These are phyloP conservation scores for Phaeosphaeriaceae sp. DNA, from an alignment of 2,329 filamentous ascomycete species.

Conservation along the genomic window DNA sequence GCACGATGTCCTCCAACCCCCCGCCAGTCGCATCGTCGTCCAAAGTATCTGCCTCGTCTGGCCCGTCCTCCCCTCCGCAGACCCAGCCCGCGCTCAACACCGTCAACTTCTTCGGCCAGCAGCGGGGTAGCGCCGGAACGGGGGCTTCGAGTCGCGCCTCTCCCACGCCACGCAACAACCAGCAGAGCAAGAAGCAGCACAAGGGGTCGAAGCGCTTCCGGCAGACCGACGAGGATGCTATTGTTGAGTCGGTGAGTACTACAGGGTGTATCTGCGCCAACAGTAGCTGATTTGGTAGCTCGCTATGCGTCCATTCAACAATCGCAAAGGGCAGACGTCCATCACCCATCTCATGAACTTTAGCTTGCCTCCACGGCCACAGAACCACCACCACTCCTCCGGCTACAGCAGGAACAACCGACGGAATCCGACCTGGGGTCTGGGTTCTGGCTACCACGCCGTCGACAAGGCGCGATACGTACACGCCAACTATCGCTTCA, in stretches of 20 bases:
- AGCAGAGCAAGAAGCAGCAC: conserved; percentile 81
- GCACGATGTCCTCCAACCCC: conserved; percentile 55
- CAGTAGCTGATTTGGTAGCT: conserved; percentile 51
- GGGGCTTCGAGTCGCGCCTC: conserved; percentile 47
- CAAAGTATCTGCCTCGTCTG: conserved; percentile 48
- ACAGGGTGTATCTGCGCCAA: neutral
- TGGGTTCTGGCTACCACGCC: conserved; percentile 88
- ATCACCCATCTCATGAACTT: conserved; percentile 98
- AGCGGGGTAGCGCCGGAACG: conserved; percentile 50
- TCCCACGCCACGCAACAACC: conserved; percentile 72
- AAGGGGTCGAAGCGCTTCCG: conserved; percentile 78
- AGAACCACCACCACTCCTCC: conserved; percentile 62
- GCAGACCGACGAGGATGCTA: conserved; percentile 81
- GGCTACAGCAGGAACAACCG: conserved; percentile 63
- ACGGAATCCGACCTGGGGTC: conserved; percentile 79
- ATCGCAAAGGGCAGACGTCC: conserved; percentile 89
- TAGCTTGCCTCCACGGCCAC: conserved; percentile 76
- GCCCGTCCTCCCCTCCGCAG: conserved; percentile 52
- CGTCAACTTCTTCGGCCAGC: conserved; percentile 53
- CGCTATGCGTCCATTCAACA: conserved; percentile 69
- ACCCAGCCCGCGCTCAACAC: conserved; percentile 53
- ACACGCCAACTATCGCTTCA: conserved; percentile 96
- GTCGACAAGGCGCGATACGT: conserved; percentile 91
- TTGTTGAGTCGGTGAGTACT: conserved; percentile 76
- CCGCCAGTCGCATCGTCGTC: conserved; percentile 49